Conservation (phyloP, 108 stramenopile genomes). For the Pelagomonas calceolata region DNA sequence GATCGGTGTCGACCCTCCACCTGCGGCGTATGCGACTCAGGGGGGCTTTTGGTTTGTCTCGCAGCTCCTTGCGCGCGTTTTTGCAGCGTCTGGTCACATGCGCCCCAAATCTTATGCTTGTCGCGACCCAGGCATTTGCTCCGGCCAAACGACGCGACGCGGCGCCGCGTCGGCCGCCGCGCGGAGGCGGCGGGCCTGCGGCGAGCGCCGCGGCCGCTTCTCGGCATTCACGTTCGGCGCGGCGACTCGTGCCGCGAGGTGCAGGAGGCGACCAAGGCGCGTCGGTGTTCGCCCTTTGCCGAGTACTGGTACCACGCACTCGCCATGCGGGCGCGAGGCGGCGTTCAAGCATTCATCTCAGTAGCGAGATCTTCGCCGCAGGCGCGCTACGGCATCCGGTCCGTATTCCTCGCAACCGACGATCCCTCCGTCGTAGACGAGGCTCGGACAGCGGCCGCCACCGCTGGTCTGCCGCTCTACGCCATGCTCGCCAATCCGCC, state of each 20-base stretch:
- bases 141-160: background rate
- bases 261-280: background rate
- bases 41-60: background rate
- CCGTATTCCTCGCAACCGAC: background rate
- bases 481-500: background rate
- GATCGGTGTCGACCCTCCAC: background rate
- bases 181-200: background rate
- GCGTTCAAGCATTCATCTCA: too few species aligned
- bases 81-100: too few species aligned
- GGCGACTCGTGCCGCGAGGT: background rate
- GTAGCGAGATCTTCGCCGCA: too few species aligned
- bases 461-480: background rate
- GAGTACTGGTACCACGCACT: conserved; percentile 1
- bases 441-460: background rate
- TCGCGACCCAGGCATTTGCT: too few species aligned
- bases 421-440: background rate
- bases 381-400: background rate
- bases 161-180: background rate
- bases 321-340: background rate
- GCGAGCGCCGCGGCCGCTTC: background rate
- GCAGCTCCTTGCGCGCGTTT: background rate
- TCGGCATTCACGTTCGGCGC: background rate
- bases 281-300: background rate
- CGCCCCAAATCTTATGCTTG: too few species aligned
- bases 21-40: background rate